phyloP scores from a whole-genome alignment of 352 stramenopile genomes.

The Nannochloropsis limnetica region DNA sequence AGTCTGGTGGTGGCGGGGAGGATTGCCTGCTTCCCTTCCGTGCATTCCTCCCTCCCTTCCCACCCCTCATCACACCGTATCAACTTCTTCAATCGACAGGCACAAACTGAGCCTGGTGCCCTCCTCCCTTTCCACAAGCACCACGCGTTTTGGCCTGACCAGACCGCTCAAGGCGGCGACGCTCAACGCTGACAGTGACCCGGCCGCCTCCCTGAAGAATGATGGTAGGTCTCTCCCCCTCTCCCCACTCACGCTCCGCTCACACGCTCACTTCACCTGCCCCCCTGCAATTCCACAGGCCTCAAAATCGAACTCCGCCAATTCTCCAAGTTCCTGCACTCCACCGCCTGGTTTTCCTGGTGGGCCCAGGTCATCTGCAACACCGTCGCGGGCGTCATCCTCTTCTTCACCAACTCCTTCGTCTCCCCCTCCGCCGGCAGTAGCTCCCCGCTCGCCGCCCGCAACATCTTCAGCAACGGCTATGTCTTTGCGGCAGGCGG shows the following conservation, averaged over 20 bases:
- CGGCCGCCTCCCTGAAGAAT: neutral
- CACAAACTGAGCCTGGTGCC: neutral
- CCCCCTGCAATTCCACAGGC: neutral
- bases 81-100: neutral
- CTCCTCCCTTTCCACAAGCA: neutral
- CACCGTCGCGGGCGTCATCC: conserved; percentile 32
- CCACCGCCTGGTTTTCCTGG: conserved; percentile 21
- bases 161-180: neutral
- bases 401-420: conserved; percentile 34
- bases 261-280: neutral
- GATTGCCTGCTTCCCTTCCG: neutral
- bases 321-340: conserved; percentile 27
- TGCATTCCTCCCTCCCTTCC: neutral
- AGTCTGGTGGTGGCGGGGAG: neutral
- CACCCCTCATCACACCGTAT: neutral
- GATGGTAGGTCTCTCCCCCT: neutral
- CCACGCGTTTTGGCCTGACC: neutral
- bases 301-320: conserved; percentile 19
- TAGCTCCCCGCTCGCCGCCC: neutral
- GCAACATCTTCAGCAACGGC: conserved; percentile 23
- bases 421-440: neutral
- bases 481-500: conserved; percentile 5
- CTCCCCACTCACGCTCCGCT: neutral
- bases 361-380: conserved; percentile 28
- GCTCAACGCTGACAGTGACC: neutral